Conservation (phyloP, 225 moss, liverwort and hornwort genomes). For the Asterella californica region DNA sequence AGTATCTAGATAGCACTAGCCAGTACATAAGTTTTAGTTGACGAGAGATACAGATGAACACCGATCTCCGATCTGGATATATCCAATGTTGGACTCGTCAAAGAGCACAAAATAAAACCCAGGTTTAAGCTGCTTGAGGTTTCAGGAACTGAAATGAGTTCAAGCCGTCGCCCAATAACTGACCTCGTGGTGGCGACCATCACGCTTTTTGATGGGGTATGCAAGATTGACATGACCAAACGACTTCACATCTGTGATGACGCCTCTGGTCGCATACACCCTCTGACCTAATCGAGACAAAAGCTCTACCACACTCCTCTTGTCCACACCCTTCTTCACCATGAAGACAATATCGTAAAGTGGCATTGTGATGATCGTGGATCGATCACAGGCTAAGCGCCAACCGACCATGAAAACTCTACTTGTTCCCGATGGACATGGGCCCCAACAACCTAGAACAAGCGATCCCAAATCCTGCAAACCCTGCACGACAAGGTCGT, state of each 20-base stretch:
- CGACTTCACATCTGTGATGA: slow-evolving; percentile 88
- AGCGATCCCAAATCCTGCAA: too few species aligned
- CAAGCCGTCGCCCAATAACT: too few species aligned
- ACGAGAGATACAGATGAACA: not conserved
- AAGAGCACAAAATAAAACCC: not conserved
- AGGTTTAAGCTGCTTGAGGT: not conserved
- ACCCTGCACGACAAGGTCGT: too few species aligned
- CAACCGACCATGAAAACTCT: not conserved
- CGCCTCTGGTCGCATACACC: slow-evolving; percentile 74
- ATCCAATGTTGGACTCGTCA: not conserved
- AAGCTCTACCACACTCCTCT: slow-evolving; percentile 80
- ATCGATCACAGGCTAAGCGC: not conserved
- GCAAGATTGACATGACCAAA: slow-evolving; percentile 96
- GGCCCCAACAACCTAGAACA: not conserved
- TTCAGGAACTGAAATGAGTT: not conserved
- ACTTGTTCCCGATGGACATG: not conserved
- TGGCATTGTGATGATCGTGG: slow-evolving; percentile 49
- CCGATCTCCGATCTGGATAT: not conserved
- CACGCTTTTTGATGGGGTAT: slow-evolving; percentile 92
- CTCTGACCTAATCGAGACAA: slow-evolving; percentile 83
- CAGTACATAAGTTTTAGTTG: not conserved
- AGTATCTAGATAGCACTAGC: not conserved
- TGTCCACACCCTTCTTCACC: slow-evolving; percentile 83
- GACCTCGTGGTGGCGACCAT: slow-evolving; percentile 90
- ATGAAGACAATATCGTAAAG: slow-evolving; percentile 93